Evolutionary conservation across 2,329 filamentous ascomycete genomes (phyloP).

Genomic region (Annulohypoxylon truncatum): DNA sequence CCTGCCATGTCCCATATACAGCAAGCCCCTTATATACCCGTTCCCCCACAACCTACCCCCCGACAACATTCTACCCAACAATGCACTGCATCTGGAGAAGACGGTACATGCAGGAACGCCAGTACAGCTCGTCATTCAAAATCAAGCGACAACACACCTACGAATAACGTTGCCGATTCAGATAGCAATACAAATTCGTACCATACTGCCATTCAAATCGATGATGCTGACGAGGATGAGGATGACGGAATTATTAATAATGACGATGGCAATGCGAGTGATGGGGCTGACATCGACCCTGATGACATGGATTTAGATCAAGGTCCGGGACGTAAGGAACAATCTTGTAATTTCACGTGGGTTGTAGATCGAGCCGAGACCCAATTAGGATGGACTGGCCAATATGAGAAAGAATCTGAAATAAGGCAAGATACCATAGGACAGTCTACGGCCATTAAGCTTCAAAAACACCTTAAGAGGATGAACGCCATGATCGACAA

Average conservation of each 20-base stretch:
- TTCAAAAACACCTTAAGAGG: constrained; percentile 38
- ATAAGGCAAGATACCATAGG: constrained; percentile 27
- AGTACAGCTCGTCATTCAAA: background rate
- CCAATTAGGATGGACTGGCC: constrained; percentile 39
- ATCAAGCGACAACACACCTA: background rate
- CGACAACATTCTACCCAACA: background rate
- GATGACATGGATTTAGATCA: background rate
- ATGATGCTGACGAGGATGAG: background rate
- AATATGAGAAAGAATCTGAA: constrained; percentile 29
- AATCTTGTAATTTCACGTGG: constrained; percentile 33
- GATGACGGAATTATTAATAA: background rate
- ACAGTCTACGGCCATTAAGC: constrained; percentile 25
- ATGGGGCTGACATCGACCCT: background rate
- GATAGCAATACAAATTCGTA: background rate
- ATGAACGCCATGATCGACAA: constrained; percentile 29
- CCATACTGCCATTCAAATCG: background rate
- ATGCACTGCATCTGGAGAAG: background rate
- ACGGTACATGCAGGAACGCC: background rate
- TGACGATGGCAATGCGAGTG: background rate
- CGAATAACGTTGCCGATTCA: background rate
- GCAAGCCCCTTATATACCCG: background rate
- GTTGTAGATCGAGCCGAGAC: constrained; percentile 34
- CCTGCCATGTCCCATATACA: background rate
- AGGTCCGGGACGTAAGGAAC: constrained; percentile 5
- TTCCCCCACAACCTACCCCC: background rate